phyloP scores from a whole-genome alignment of 1,284 basidiomycete species.

The Ganoderma sinense region DNA sequence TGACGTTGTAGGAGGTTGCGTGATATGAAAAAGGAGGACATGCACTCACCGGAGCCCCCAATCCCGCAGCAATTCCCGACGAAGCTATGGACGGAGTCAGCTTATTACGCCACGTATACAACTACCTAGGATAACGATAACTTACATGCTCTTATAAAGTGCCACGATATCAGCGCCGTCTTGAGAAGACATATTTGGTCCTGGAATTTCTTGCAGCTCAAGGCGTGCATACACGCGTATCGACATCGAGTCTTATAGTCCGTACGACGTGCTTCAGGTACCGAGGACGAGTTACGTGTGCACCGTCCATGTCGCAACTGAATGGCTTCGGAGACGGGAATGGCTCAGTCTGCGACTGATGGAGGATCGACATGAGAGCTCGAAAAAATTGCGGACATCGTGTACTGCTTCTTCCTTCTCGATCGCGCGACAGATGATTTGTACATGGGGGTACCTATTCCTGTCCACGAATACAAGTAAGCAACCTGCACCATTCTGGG shows the following conservation, averaged over 20 bases:
- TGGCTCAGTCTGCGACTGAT: neutral
- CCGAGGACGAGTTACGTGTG: neutral
- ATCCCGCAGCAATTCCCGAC: slow-evolving; percentile 6
- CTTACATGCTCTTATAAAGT: neutral
- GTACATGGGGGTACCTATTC: neutral
- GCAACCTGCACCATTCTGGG: neutral
- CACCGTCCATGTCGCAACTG: neutral
- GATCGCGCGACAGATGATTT: neutral
- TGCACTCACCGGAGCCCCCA: slow-evolving; percentile 2
- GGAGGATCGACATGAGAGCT: neutral
- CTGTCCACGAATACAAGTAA: neutral
- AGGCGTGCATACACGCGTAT: neutral
- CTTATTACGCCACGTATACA: neutral
- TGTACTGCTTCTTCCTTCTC: neutral
- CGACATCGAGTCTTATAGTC: neutral
- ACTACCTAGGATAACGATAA: too few species aligned
- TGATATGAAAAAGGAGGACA: neutral
- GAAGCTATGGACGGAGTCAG: neutral
- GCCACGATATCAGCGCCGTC: neutral
- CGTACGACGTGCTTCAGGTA: neutral
- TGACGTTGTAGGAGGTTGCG: neutral
- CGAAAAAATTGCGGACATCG: neutral
- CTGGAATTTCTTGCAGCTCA: neutral
- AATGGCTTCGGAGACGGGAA: neutral
- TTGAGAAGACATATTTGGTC: neutral